Evolutionary conservation across 2,329 filamentous ascomycete species (phyloP).

Genomic region (Pseudogymnoascus sp.): DNA sequence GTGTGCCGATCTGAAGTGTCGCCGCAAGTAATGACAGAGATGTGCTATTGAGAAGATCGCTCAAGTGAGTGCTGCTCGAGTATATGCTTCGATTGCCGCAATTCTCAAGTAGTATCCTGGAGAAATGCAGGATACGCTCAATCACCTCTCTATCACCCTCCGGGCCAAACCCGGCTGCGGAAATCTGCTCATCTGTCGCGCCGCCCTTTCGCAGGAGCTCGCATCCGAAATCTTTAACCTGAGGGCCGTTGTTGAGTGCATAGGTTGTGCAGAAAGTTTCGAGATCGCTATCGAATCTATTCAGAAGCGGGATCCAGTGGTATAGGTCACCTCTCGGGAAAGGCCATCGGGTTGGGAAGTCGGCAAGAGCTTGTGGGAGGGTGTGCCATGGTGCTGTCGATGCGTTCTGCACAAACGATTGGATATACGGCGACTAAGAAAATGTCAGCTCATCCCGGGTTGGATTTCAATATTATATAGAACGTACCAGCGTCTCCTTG

Average conservation of each 20-base stretch:
- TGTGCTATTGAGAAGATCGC: constrained; percentile 81
- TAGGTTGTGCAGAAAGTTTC: constrained; percentile 77
- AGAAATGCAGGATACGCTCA: constrained; percentile 75
- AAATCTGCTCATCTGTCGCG: constrained; percentile 43
- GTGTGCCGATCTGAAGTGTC: constrained; percentile 71
- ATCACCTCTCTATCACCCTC: constrained; percentile 78
- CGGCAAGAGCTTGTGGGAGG: constrained; percentile 66
- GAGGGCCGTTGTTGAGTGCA: constrained; percentile 69
- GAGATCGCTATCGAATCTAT: constrained; percentile 85
- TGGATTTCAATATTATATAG: neutral
- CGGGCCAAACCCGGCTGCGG: constrained; percentile 51
- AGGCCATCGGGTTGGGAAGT: constrained; percentile 85
- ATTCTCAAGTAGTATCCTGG: constrained; percentile 79
- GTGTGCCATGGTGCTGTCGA: constrained; percentile 63
- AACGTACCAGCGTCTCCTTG: constrained; percentile 55
- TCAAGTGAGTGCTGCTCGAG: constrained; percentile 82
- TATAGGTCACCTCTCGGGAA: constrained; percentile 94
- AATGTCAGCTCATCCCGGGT: constrained; percentile 16
- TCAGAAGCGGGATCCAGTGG: constrained; percentile 92
- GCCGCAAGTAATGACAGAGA: constrained; percentile 69
- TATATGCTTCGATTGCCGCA: constrained; percentile 97
- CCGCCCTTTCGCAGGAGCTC: constrained; percentile 51
- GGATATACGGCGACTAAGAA: constrained; percentile 73
- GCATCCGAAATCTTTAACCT: constrained; percentile 65
- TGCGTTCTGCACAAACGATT: constrained; percentile 67